Evolutionary conservation across 805 yeast species (phyloP).

Genomic region (Lipomyces yamadae): DNA sequence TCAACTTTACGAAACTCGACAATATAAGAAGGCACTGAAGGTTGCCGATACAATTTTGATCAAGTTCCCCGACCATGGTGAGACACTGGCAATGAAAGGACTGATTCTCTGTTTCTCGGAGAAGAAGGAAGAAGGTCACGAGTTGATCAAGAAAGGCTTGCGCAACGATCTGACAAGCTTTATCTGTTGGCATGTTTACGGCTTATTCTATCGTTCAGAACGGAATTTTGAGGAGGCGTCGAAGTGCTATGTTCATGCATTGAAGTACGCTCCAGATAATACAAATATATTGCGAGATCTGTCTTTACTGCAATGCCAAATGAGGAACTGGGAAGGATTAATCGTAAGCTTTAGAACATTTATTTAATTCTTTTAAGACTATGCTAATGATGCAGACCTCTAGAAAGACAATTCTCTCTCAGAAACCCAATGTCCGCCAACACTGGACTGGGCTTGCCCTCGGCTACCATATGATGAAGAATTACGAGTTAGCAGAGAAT

Average conservation of each 20-base stretch:
- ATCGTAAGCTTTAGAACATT: conserved; percentile 43
- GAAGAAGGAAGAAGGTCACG: conserved; percentile 65
- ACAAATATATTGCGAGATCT: conserved; percentile 80
- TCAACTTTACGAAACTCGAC: conserved; percentile 78
- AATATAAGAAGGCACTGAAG: conserved; percentile 84
- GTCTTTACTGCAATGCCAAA: conserved; percentile 76
- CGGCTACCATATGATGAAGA: conserved; percentile 77
- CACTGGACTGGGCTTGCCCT: conserved; percentile 89
- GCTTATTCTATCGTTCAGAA: conserved; percentile 75
- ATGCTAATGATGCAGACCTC: conserved; percentile 45
- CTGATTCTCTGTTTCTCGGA: conserved; percentile 63
- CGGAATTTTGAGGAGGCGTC: conserved; percentile 77
- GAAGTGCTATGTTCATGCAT: conserved; percentile 73
- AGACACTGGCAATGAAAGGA: conserved; percentile 84
- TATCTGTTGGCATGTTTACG: conserved; percentile 82
- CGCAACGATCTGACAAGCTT: conserved; percentile 64
- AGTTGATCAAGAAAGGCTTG: conserved; percentile 64
- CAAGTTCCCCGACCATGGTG: conserved; percentile 76
- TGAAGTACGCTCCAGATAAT: conserved; percentile 78
- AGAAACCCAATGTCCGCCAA: conserved; percentile 80
- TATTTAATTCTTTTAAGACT: neutral
- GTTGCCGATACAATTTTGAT: conserved; percentile 74
- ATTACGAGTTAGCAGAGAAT: conserved; percentile 68
- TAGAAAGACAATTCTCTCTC: conserved; percentile 70
- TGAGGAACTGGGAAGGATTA: conserved; percentile 70